Evolutionary conservation across 2,329 filamentous ascomycete species (phyloP).

Genomic region (Aspergillus sp.): DNA sequence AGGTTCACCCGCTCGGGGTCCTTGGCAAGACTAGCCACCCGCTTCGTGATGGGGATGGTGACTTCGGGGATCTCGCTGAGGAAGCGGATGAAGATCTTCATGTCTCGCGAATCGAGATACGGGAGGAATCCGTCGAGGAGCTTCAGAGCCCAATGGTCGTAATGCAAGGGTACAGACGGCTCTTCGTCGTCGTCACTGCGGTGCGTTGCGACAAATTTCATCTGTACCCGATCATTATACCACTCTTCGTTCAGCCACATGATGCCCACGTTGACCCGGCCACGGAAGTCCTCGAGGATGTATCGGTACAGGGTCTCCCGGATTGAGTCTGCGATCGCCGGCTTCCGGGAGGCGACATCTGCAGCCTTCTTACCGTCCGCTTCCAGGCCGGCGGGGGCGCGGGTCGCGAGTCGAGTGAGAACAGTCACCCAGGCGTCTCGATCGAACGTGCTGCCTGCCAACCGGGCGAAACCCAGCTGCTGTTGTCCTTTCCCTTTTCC

Average conservation of each 20-base stretch:
- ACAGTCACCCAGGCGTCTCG: slow-evolving; percentile 90
- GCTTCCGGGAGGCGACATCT: slow-evolving; percentile 19
- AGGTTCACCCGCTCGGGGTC: slow-evolving; percentile 64
- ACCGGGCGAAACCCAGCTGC: slow-evolving; percentile 73
- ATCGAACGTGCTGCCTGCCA: slow-evolving; percentile 81
- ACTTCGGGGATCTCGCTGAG: slow-evolving; percentile 87
- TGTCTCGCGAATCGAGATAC: slow-evolving; percentile 85
- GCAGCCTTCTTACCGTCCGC: slow-evolving; percentile 34
- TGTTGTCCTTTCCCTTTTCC: slow-evolving; percentile 50
- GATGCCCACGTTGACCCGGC: slow-evolving; percentile 84
- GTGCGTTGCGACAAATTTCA: slow-evolving; percentile 43
- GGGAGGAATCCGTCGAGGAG: slow-evolving; percentile 87
- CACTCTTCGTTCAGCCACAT: slow-evolving; percentile 97
- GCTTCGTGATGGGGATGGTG: slow-evolving; percentile 67
- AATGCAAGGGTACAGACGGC: slow-evolving; percentile 55
- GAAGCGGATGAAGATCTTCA: slow-evolving; percentile 81
- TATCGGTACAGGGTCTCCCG: slow-evolving; percentile 80
- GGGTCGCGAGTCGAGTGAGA: slow-evolving; percentile 78
- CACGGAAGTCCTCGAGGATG: slow-evolving; percentile 87
- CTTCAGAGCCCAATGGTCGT: slow-evolving; percentile 74
- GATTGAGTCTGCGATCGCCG: slow-evolving; percentile 61
- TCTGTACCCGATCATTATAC: slow-evolving; percentile 78
- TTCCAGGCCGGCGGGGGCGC: slow-evolving; percentile 70
- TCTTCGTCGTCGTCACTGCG: slow-evolving; percentile 49
- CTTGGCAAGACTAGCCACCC: slow-evolving; percentile 64